These are phyloP conservation scores for Dillenia suffruticosa DNA, from an alignment of 164 flowering plant species.

Conservation along the genomic window DNA sequence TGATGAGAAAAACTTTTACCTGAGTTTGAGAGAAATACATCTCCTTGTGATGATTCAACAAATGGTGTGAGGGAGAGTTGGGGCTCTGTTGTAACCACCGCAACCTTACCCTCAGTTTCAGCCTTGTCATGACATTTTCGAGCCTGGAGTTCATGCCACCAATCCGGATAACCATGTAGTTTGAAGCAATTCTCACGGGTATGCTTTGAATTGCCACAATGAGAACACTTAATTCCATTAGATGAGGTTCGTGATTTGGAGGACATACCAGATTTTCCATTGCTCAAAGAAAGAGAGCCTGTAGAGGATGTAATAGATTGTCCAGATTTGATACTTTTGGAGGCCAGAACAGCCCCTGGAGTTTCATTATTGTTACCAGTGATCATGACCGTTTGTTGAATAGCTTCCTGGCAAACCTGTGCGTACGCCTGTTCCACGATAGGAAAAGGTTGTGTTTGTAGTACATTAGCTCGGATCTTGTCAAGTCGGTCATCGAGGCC, in stretches of 20 bases:
- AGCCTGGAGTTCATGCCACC: conserved; percentile 9
- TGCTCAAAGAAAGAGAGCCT: neutral
- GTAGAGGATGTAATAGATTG: no score
- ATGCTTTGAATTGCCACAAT: conserved; percentile 3
- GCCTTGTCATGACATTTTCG: conserved; percentile 1
- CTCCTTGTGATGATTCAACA: neutral
- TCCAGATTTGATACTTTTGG: neutral
- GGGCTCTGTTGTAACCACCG: neutral
- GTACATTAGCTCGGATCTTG: no score
- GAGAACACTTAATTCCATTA: conserved; percentile 7
- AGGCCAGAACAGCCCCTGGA: conserved; percentile 1
- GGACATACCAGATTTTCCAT: conserved; percentile 1
- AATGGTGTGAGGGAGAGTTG: conserved; percentile 3
- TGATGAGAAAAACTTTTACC: neutral
- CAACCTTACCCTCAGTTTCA: conserved; percentile 4
- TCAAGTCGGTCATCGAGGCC: neutral
- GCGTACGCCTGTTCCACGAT: conserved; percentile 2
- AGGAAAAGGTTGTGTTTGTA: neutral
- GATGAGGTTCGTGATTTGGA: conserved; percentile 1
- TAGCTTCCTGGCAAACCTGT: neutral
- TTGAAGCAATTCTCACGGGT: conserved; percentile 10
- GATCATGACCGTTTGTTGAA: conserved; percentile 1
- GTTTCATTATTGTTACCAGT: neutral
- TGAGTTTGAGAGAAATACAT: neutral
- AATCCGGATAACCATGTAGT: conserved; percentile 6